Base-by-base conservation (phyloP, 192 early-diverging fungal genomes). In the Mortierella alpina region DNA sequence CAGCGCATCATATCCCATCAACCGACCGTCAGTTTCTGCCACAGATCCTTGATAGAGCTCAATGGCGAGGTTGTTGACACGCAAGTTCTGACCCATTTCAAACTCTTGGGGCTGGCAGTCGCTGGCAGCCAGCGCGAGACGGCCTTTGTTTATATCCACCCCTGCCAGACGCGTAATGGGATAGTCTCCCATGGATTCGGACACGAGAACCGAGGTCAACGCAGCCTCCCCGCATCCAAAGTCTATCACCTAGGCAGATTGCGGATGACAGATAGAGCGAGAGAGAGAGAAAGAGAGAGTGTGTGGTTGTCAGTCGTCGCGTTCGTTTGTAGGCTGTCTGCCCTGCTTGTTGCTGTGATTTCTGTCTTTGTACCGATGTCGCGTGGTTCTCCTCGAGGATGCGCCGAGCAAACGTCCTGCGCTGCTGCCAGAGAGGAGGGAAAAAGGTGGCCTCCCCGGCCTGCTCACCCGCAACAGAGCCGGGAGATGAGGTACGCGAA, bases 171-270 rank as follows among this genome's bases (percentile, higher is more conserved):
- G 77, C 0, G 80, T 86, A 22, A 95, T 90, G 47, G 78, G 84
- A 51, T 84, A 63, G 68, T 91, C 88, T 17, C 87, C 84, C 13
- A 58, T 58, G 22, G 82, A 75, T 51, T 74, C 70, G 11, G 82
- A 75, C 9, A 90, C 69, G 15, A 98, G 85, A 57, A 92, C 91
- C 12, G 88, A 82, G 6, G 93, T 73, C 53, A 98, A 66, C 17
- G 90, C 83, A 18, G 90, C 95, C 58, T 95, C 94, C 51, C 96
- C 96, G 80, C 95, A 97, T 1, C 96, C 96, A 58, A 92, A 86
- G 66, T 98, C 96, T 20, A 95, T 76, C n/a, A 96, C 91, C 85
- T 91, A 61, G 2, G 10, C 15, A 14, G n/a, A 22, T 41, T 44
- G 58, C n/a, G 18, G 18, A 42, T 15, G 57, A 13, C 18, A 65